A percentile compares a stretch with the other conserved stretches of the same genome.
Evolutionary conservation across 2,329 filamentous ascomycete genomes (phyloP).

Genomic region (Hirsutella rhossiliensis): DNA sequence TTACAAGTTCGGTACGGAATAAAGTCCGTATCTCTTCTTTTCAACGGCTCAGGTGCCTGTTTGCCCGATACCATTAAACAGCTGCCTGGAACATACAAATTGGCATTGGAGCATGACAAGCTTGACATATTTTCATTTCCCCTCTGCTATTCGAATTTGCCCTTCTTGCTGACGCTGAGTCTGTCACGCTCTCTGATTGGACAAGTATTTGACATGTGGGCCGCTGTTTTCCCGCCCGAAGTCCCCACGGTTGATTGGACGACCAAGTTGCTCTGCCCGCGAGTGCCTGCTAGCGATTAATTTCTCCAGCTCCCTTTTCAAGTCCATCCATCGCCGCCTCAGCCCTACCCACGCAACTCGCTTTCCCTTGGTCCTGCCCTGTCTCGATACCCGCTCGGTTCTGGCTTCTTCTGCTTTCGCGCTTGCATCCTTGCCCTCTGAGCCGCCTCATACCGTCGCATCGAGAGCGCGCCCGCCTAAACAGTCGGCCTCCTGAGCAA

Average conservation of each 20-base stretch:
- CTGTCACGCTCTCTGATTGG: too few species aligned
- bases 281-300: conserved; percentile 1
- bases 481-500: too few species aligned
- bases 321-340: conserved; percentile 2
- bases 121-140: too few species aligned
- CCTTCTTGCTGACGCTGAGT: too few species aligned
- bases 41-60: not conserved
- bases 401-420: too few species aligned
- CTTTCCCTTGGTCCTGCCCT: not conserved
- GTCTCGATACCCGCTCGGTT: conserved; percentile 1
- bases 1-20: too few species aligned
- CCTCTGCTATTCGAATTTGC: too few species aligned
- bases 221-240: conserved; percentile 10
- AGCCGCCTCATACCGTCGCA: not conserved
- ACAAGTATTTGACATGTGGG: not conserved
- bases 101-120: too few species aligned
- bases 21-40: too few species aligned
- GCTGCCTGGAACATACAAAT: too few species aligned
- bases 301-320: conserved; percentile 7
- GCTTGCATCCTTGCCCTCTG: not conserved
- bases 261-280: conserved; percentile 9
- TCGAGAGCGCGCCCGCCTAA: too few species aligned
- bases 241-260: conserved; percentile 25
- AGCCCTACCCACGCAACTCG: not conserved
- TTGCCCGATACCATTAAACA: not conserved